Base-by-base conservation (phyloP, 1,284 basidiomycete genomes). In the Sporisorium iseilematis-ciliati region DNA sequence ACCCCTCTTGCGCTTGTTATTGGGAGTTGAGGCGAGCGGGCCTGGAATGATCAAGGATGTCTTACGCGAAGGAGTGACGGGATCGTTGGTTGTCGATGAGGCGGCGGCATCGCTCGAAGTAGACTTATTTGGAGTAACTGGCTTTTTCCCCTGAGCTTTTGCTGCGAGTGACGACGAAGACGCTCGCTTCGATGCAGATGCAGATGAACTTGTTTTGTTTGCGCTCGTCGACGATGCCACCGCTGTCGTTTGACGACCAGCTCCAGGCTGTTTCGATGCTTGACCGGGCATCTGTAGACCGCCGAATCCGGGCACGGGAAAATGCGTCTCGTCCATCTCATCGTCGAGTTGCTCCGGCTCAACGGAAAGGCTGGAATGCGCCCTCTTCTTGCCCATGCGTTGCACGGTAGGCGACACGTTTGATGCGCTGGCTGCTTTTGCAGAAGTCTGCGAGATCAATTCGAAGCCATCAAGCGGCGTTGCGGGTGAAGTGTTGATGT, bases 291-390 rank as follows among this genome's bases (percentile, higher is more conserved):
- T 23, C 42, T 35, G 31, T 18, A 29, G 23, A 18, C 16, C 43
- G 14, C 16, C 59, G 21, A 59, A 18, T 11, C 75, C 75, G 11
- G 75, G 75, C 75, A 77, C 73, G 12, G 75, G 75, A n/a, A 61
- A 77, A 8, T 61, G 38, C 6, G 25, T 43, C n/a, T 77, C 75
- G 38, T 77, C 65, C 48, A 51, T 57, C 48, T 73, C 70, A 35
- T 77, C 66, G 43, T 77, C 75, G 10, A 77, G 70, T 20, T 51
- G 25, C 54, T 77, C 70, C 0, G 53, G 57, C 29, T 77, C 75
- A 8, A 77, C 46, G 0, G 50, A 67, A 2, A 77, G 59, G 4
- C 41, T 61, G 12, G 18, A 16, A 11, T 57, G 57, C 4, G 51
- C 50, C 35, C 54, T 23, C 21, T 54, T 57, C 33, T 51, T 68